Base-by-base conservation (phyloP, 2,329 filamentous ascomycete genomes). In the Aspergillus fumigatus region DNA sequence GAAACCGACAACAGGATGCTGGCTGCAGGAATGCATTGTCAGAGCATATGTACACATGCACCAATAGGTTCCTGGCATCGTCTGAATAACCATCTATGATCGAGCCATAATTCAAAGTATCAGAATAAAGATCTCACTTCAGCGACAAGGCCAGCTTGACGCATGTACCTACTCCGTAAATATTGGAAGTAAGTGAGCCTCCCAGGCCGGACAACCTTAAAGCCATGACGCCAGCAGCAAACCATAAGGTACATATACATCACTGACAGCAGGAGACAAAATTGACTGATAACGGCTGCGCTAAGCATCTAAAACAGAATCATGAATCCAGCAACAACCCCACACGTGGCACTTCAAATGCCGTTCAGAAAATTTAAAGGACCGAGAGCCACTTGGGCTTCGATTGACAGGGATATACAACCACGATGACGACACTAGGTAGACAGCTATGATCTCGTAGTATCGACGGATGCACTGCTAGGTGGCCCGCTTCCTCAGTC, bases 401-500 rank as follows among this genome's bases (percentile, higher is more conserved):
- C 21, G 14, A 43, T 43, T 19, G 40, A 43, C 19, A 43, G 8
- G 40, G 19, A 43, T 43, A 47, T 47, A 47, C 43, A 21, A n/a
- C 43, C 43, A 25, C 5, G 21, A 23, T 10, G 32, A 17, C 1
- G 17, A 38, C 5, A 17, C 32, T 38, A 38, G n/a, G 3, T 38
- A 7, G 40, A 23, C 40, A 43, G 40, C 19, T 43, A 43, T 43
- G 32, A 17, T 17, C 32, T 38, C 14, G 21, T 21, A 23, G 21
- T 19, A 21, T 23, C 8, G 21, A 43, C 21, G n/a, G 9, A n/a
- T 21, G 23, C 10, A 4, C 52, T 57, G 61, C 49, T 57, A 56
- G 40, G 58, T 59, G 21, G 50, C 59, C 43, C 67, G 65, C 58
- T 71, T 71, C 50, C 67, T 57, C 55, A 71, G 59, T 40, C 68